phyloP scores from a whole-genome alignment of 2,329 filamentous ascomycete species.

The Tetracladium maxilliforme region DNA sequence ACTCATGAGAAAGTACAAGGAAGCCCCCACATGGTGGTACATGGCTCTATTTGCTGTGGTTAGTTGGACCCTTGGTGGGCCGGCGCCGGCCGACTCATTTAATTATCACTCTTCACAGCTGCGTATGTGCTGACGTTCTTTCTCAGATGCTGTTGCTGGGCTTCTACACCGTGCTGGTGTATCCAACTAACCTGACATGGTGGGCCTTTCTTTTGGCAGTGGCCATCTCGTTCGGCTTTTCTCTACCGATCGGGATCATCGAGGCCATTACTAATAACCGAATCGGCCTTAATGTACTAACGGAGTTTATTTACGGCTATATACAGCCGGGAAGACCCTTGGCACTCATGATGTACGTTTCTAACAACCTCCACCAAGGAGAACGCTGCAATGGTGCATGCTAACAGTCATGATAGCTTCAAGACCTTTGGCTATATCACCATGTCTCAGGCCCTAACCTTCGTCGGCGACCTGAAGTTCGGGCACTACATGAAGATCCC shows the following conservation, averaged over 20 bases:
- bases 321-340: conserved; percentile 57
- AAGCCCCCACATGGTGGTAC: conserved; percentile 20
- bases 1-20: conserved; percentile 15
- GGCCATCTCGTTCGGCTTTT: conserved; percentile 45
- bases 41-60: too few relatives aligned
- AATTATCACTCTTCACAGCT: too few relatives aligned
- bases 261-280: conserved; percentile 51
- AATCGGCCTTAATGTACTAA: conserved; percentile 57
- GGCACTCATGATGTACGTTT: conserved; percentile 68
- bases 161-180: conserved; percentile 39
- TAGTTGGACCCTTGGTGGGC: too few relatives aligned
- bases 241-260: conserved; percentile 54
- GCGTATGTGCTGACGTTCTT: too few relatives aligned
- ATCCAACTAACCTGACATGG: conserved; percentile 52
- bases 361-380: too few relatives aligned
- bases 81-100: too few relatives aligned
- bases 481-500: conserved; percentile 57
- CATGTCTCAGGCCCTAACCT: conserved; percentile 26
- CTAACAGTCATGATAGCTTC: too few relatives aligned
- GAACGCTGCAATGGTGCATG: too few relatives aligned
- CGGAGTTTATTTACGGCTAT: conserved; percentile 61
- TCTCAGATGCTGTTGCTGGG: conserved; percentile 41
- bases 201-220: conserved; percentile 59
- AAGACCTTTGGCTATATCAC: conserved; percentile 60
- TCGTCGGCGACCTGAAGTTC: conserved; percentile 26